Conservation (phyloP, 2,329 filamentous ascomycete genomes). For the Cladorrhinum sp. region DNA sequence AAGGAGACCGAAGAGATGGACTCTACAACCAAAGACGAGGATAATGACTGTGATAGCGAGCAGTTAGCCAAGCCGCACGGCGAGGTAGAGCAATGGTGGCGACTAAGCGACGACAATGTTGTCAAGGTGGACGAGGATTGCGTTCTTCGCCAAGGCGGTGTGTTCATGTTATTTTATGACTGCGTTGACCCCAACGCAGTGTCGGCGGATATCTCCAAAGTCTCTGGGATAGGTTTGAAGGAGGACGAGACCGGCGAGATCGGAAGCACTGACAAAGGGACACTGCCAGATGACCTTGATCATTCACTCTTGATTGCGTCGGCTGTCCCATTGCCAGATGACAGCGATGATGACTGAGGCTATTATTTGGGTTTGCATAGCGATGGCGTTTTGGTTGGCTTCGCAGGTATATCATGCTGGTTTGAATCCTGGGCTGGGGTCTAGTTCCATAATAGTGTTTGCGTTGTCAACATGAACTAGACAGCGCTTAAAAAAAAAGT, state of each 20-base stretch:
- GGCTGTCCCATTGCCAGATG: slow-evolving; percentile 4
- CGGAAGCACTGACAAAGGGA: not conserved
- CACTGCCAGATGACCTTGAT: not conserved
- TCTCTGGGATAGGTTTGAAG: not conserved
- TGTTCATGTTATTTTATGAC: slow-evolving; percentile 98
- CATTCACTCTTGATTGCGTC: not conserved
- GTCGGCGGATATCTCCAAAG: slow-evolving; percentile 27
- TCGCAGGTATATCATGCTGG: slow-evolving; percentile 3
- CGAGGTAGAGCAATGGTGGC: slow-evolving; percentile 70
- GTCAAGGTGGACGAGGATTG: slow-evolving; percentile 67
- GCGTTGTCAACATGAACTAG: not conserved
- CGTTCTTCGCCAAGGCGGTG: slow-evolving; percentile 73
- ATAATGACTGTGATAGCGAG: slow-evolving; percentile 24
- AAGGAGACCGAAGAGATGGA: slow-evolving; percentile 31
- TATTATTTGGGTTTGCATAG: slow-evolving; percentile 25
- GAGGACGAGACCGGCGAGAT: not conserved
- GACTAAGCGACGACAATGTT: slow-evolving; percentile 86
- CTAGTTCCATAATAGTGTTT: not conserved
- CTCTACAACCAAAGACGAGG: slow-evolving; percentile 7
- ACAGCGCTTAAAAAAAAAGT: not conserved
- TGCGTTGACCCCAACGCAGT: slow-evolving; percentile 56
- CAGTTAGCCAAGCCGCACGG: slow-evolving; percentile 27
- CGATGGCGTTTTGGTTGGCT: slow-evolving; percentile 29
- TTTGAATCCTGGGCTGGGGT: not conserved
- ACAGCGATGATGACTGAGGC: not conserved